Evolutionary conservation across 1,284 basidiomycete genomes (phyloP).

Genomic region (Lignosus rhinocerotis): DNA sequence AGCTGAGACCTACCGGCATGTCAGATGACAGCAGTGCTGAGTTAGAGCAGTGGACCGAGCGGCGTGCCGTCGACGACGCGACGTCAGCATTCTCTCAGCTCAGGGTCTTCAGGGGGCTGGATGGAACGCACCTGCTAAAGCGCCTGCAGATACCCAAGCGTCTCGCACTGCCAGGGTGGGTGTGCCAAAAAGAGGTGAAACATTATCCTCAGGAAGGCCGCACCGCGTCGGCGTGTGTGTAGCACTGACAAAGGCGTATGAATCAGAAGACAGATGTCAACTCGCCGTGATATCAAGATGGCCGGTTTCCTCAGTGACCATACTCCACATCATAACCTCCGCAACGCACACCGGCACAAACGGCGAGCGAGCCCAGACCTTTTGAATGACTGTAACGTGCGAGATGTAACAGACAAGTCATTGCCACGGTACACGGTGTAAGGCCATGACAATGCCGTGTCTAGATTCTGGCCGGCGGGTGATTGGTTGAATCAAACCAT

Average conservation of each 20-base stretch:
- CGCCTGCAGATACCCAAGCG: not conserved
- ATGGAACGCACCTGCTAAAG: not conserved
- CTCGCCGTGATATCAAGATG: conserved; percentile 1
- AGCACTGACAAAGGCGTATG: not conserved
- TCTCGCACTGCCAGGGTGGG: conserved; percentile 7
- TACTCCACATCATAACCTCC: not conserved
- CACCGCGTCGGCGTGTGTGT: conserved; percentile 9
- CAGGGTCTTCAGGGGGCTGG: not conserved
- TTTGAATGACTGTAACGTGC: not conserved
- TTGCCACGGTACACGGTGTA: not conserved
- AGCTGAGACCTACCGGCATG: not conserved
- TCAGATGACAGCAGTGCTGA: not conserved
- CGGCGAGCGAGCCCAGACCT: conserved; percentile 1
- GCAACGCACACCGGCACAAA: not conserved
- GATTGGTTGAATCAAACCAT: not conserved
- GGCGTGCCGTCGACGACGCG: conserved; percentile 2
- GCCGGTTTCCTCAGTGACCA: not conserved
- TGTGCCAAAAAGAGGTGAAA: conserved; percentile 15
- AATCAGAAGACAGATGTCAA: not conserved
- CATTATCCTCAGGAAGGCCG: conserved; percentile 5
- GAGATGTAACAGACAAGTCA: not conserved
- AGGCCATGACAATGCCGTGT: conserved; percentile 6
- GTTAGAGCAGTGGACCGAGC: not conserved
- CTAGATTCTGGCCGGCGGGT: not conserved
- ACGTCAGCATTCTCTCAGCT: not conserved